Evolutionary conservation across 2,329 filamentous ascomycete genomes (phyloP).

Genomic region (Talaromyces piceae): DNA sequence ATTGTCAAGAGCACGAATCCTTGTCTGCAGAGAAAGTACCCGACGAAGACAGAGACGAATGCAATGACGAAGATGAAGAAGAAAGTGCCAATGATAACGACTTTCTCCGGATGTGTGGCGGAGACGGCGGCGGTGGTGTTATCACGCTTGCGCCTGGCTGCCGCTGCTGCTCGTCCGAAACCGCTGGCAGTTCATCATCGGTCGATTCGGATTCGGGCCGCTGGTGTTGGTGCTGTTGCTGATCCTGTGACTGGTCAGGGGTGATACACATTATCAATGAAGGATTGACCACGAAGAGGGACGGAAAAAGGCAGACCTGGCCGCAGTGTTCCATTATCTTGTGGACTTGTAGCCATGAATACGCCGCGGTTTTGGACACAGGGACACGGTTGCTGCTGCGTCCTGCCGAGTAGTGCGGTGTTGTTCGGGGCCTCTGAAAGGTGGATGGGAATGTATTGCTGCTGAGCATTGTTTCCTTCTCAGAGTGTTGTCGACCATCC

Average conservation of each 20-base stretch:
- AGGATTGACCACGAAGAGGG: background rate
- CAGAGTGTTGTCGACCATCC: no score
- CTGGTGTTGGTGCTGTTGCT: no score
- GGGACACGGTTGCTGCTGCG: constrained; percentile 8
- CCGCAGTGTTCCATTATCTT: constrained; percentile 9
- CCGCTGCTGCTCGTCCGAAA: background rate
- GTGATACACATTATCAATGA: background rate
- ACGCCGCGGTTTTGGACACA: constrained; percentile 12
- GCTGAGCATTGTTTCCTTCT: no score
- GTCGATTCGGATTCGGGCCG: constrained; percentile 8
- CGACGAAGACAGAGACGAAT: constrained; percentile 2
- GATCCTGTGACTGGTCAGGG: background rate
- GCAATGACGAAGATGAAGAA: constrained; percentile 3
- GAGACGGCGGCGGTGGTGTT: background rate
- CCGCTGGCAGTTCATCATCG: constrained; percentile 2
- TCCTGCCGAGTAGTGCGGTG: background rate
- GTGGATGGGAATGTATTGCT: background rate
- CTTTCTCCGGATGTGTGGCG: no score
- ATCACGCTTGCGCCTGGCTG: background rate
- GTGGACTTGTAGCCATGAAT: constrained; percentile 11
- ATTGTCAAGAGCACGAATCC: background rate
- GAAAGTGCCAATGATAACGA: constrained; percentile 6
- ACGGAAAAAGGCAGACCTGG: background rate
- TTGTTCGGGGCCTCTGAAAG: background rate
- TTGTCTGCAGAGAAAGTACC: background rate